These are phyloP conservation scores for Tricholoma sp. DNA, from an alignment of 768 basidiomycete species.

Conservation along the genomic window DNA sequence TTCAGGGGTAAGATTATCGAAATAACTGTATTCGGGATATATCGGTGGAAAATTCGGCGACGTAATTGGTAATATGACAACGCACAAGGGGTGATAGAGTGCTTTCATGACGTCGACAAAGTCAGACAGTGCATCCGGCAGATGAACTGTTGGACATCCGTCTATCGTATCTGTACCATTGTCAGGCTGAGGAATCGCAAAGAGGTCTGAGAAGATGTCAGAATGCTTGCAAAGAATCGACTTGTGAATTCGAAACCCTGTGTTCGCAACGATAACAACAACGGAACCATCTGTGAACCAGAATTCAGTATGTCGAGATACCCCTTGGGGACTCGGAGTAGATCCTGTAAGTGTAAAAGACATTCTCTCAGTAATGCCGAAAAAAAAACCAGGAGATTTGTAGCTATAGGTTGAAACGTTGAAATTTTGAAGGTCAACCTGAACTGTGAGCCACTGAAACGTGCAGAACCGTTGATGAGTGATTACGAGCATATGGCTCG, in stretches of 20 bases:
- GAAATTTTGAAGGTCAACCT: too few species aligned
- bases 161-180: constrained; percentile 24
- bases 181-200: constrained; percentile 29
- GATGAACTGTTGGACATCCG: constrained; percentile 30
- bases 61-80: background rate
- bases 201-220: constrained; percentile 35
- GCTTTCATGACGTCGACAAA: constrained; percentile 31
- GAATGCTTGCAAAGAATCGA: constrained; percentile 34
- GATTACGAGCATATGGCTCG: too few species aligned
- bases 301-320: constrained; percentile 19
- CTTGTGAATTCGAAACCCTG: constrained; percentile 34
- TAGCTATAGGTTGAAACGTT: too few species aligned
- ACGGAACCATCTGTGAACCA: constrained; percentile 38
- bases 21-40: constrained; percentile 23
- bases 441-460: too few species aligned
- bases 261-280: constrained; percentile 27
- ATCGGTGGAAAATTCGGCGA: background rate
- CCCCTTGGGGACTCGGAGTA: background rate
- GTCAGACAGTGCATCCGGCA: constrained; percentile 29
- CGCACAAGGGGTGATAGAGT: constrained; percentile 27
- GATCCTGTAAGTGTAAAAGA: background rate
- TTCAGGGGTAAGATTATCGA: constrained; percentile 30
- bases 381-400: too few species aligned
- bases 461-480: too few species aligned
- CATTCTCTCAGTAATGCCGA: background rate